Percentiles rank a stretch among this genome's conserved stretches.
These are phyloP conservation scores for Lophiotrema nucula DNA, from an alignment of 495 filamentous ascomycete species.

Conservation along the genomic window DNA sequence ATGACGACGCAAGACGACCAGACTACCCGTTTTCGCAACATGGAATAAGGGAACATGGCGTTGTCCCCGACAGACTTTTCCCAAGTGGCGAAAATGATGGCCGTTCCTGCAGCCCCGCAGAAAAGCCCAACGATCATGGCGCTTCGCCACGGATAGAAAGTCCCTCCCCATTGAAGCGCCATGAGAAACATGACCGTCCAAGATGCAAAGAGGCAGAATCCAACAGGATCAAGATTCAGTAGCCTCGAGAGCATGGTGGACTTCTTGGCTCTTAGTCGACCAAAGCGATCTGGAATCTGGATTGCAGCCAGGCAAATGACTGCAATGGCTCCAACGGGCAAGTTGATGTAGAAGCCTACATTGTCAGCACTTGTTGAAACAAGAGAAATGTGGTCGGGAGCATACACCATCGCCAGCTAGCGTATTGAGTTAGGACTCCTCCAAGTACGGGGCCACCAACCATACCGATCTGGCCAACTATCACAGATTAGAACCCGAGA, in stretches of 20 bases:
- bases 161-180: slow-evolving; percentile 49
- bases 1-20: background rate
- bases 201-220: slow-evolving; percentile 48
- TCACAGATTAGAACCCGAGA: background rate
- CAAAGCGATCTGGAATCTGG: slow-evolving; percentile 50
- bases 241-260: too few relatives aligned
- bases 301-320: slow-evolving; percentile 48
- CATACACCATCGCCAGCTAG: slow-evolving; percentile 62
- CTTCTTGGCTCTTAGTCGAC: too few relatives aligned
- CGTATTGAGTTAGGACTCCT: slow-evolving; percentile 62
- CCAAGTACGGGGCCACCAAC: slow-evolving; percentile 57
- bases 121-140: slow-evolving; percentile 51
- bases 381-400: background rate
- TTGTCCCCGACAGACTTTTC: slow-evolving; percentile 49
- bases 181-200: slow-evolving; percentile 51
- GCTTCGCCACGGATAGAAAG: slow-evolving; percentile 47
- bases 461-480: slow-evolving; percentile 35
- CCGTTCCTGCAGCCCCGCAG: slow-evolving; percentile 48
- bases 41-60: slow-evolving; percentile 51
- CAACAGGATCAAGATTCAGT: slow-evolving; percentile 51
- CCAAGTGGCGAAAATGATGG: slow-evolving; percentile 49
- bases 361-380: background rate
- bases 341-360: slow-evolving; percentile 64
- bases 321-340: slow-evolving; percentile 57
- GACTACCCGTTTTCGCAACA: slow-evolving; percentile 22